These are phyloP conservation scores for Aspergillus jensenii DNA, from an alignment of 2,329 filamentous ascomycete species.

Conservation along the genomic window DNA sequence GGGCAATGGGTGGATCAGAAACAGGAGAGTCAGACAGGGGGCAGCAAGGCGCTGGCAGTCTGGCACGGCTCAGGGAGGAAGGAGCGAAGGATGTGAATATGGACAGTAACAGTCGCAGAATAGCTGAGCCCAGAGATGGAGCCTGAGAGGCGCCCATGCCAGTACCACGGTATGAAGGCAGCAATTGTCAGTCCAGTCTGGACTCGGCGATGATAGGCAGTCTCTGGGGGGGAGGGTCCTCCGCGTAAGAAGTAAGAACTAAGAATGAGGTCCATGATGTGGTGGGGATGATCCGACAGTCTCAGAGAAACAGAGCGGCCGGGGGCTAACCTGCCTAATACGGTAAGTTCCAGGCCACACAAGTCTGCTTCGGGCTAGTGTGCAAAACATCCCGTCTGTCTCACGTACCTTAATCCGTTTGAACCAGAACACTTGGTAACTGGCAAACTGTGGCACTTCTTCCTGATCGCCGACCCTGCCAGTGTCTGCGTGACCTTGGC, in stretches of 20 bases:
- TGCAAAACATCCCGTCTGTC: too few species aligned
- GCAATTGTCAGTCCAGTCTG: background rate
- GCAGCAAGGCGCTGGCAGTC: slow-evolving; percentile 12
- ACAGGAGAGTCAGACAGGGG: slow-evolving; percentile 3
- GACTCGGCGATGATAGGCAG: slow-evolving; percentile 9
- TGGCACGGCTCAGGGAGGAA: slow-evolving; percentile 15
- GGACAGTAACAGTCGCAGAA: background rate
- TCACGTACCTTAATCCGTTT: background rate
- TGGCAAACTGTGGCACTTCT: background rate
- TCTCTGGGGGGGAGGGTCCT: background rate
- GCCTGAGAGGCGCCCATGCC: slow-evolving; percentile 12
- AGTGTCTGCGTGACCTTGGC: background rate
- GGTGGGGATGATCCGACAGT: slow-evolving; percentile 19
- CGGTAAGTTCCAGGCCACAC: too few species aligned
- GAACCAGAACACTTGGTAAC: too few species aligned
- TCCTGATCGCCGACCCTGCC: slow-evolving; percentile 19
- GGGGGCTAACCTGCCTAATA: too few species aligned
- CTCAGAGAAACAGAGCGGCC: too few species aligned
- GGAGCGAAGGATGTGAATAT: slow-evolving; percentile 12
- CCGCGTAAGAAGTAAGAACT: too few species aligned
- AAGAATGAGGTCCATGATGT: background rate
- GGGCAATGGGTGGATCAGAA: too few species aligned
- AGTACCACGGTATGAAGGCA: slow-evolving; percentile 16
- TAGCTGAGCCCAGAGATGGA: background rate
- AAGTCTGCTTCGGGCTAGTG: too few species aligned